Conservation (phyloP, 441 rosid species). For the Pelargonium fulgidum region DNA sequence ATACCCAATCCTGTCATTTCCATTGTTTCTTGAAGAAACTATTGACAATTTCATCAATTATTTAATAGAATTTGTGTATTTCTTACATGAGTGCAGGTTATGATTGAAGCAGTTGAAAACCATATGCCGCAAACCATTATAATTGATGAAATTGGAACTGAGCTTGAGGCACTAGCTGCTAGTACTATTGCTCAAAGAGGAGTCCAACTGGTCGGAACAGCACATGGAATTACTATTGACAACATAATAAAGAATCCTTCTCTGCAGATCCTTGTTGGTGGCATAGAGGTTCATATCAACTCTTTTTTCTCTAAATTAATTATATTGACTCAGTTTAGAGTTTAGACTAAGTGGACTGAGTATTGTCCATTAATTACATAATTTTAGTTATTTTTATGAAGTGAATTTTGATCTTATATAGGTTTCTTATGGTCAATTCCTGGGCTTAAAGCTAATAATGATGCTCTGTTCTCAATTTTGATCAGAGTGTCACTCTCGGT, state of each 20-base stretch:
- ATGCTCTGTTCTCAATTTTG: constrained; percentile 20
- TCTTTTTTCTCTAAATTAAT: constrained; percentile 12
- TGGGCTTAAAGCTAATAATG: not conserved
- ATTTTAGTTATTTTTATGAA: constrained; percentile 3
- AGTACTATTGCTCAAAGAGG: constrained; percentile 97
- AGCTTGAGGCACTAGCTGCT: constrained; percentile 95
- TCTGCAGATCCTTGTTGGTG: constrained; percentile 79
- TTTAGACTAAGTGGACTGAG: not conserved
- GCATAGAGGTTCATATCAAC: constrained; percentile 60
- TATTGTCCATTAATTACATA: constrained; percentile 6
- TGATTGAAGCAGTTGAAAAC: constrained; percentile 98
- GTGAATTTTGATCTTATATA: not conserved
- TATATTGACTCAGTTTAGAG: constrained; percentile 8
- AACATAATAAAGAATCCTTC: constrained; percentile 86
- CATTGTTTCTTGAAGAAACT: not conserved
- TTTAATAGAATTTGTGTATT: constrained; percentile 8
- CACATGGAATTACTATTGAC: constrained; percentile 91
- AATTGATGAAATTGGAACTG: constrained; percentile 91
- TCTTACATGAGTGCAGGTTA: constrained; percentile 45
- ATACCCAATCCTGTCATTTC: constrained; percentile 5
- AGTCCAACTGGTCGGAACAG: constrained; percentile 90
- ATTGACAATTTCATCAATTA: not conserved
- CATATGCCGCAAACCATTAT: constrained; percentile 90
- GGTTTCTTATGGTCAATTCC: not conserved
- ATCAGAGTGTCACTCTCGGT: constrained; percentile 91